phyloP scores from a whole-genome alignment of 345 rosid genomes.

The Lepidium sativum region DNA sequence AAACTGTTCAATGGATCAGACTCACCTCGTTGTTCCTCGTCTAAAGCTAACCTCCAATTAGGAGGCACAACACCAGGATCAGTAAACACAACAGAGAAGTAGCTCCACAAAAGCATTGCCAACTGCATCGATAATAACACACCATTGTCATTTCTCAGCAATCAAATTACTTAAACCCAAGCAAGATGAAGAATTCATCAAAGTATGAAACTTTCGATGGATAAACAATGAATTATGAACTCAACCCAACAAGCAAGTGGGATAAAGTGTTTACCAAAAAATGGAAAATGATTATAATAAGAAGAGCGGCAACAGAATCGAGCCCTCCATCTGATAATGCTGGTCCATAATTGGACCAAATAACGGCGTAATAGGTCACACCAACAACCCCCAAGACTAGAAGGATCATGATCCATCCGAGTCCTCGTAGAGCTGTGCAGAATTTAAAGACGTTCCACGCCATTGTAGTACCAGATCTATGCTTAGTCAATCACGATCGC shows the following conservation, averaged over 20 bases:
- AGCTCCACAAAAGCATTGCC: conserved; percentile 92
- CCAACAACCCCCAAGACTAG: conserved; percentile 87
- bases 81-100: conserved; percentile 87
- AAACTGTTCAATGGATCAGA: conserved; percentile 58
- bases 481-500: conserved; percentile 42
- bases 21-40: conserved; percentile 76
- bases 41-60: conserved; percentile 68
- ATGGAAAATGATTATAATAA: conserved; percentile 68
- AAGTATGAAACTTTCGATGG: background rate
- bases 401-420: conserved; percentile 98
- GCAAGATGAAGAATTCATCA: background rate
- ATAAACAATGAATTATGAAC: background rate
- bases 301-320: conserved; percentile 45
- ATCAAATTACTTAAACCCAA: background rate
- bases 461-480: conserved; percentile 92
- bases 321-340: conserved; percentile 62
- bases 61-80: conserved; percentile 94
- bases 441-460: conserved; percentile 99
- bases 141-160: background rate
- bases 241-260: background rate
- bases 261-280: conserved; percentile 41
- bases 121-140: conserved; percentile 40
- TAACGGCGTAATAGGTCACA: conserved; percentile 88
- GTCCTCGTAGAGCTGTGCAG: conserved; percentile 86
- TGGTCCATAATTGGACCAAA: conserved; percentile 79